Percentiles rank a stretch among this genome's conserved stretches.
Evolutionary conservation across 352 stramenopile species (phyloP).

Genomic region (Phytophthora rubi): DNA sequence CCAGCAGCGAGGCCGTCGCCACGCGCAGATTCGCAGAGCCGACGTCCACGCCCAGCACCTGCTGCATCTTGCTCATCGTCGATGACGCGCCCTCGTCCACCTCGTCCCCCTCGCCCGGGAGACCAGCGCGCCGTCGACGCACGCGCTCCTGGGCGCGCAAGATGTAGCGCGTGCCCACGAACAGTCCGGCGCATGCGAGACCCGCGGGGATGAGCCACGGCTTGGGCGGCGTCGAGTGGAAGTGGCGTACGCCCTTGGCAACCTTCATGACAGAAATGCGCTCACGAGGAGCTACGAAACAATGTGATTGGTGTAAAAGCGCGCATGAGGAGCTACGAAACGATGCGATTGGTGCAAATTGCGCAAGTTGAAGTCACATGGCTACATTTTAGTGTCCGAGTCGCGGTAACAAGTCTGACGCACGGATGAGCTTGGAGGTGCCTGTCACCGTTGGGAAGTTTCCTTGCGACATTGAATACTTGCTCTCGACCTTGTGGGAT

Average conservation of each 20-base stretch:
- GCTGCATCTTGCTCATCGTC: conserved; percentile 31
- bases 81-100: conserved; percentile 24
- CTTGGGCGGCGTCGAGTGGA: conserved; percentile 58
- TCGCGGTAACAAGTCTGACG: conserved; percentile 43
- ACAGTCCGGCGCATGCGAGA: conserved; percentile 51
- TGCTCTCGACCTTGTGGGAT: conserved; percentile 13
- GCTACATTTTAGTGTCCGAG: conserved; percentile 25
- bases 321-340: conserved; percentile 8
- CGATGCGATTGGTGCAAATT: conserved; percentile 34
- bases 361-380: not conserved
- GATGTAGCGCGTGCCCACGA: conserved; percentile 63
- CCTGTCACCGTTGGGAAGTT: conserved; percentile 45
- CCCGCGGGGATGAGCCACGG: conserved; percentile 62
- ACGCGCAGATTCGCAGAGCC: conserved; percentile 63
- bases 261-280: conserved; percentile 5
- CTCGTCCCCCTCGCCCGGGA: conserved; percentile 54
- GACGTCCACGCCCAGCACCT: conserved; percentile 66
- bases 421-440: conserved; percentile 54
- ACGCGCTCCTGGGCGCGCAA: conserved; percentile 67
- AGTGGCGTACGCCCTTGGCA: conserved; percentile 36
- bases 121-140: conserved; percentile 43
- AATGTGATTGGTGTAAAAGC: conserved; percentile 33
- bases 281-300: conserved; percentile 9
- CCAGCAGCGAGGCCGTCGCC: conserved; percentile 41
- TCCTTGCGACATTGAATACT: conserved; percentile 18